Evolutionary conservation across 78 protist species (phyloP).

Genomic region (Dictyostelium capitatum): DNA sequence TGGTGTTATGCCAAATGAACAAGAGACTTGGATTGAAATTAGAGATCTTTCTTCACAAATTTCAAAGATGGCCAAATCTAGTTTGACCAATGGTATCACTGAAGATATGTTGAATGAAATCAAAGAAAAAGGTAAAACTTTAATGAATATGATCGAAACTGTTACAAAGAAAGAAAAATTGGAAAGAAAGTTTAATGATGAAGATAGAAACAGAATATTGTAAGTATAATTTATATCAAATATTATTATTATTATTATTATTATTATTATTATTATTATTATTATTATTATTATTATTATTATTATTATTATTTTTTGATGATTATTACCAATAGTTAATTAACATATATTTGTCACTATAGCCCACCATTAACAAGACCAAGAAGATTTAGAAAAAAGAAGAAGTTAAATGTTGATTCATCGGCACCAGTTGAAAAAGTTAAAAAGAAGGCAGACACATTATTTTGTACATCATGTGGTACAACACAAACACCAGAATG

Average conservation of each 20-base stretch:
- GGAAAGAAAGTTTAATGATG: constrained; percentile 49
- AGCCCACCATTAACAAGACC: constrained; percentile 71
- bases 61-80: constrained; percentile 74
- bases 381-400: constrained; percentile 70
- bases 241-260: background rate
- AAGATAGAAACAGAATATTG: constrained; percentile 39
- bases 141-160: constrained; percentile 67
- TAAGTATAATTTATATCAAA: background rate
- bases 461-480: constrained; percentile 67
- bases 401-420: constrained; percentile 20
- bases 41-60: constrained; percentile 68
- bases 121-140: constrained; percentile 57
- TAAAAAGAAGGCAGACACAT: constrained; percentile 29
- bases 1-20: constrained; percentile 80
- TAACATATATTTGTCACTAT: too few relatives aligned
- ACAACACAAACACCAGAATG: constrained; percentile 81
- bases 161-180: constrained; percentile 70
- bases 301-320: too few relatives aligned
- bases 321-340: too few relatives aligned
- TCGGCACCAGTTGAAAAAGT: constrained; percentile 1
- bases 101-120: constrained; percentile 55
- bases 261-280: background rate
- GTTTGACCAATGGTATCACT: constrained; percentile 73
- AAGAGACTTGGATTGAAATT: constrained; percentile 80
- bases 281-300: background rate